Conservation (phyloP, 2,329 filamentous ascomycete species). For the Aspergillus viridinutans region DNA sequence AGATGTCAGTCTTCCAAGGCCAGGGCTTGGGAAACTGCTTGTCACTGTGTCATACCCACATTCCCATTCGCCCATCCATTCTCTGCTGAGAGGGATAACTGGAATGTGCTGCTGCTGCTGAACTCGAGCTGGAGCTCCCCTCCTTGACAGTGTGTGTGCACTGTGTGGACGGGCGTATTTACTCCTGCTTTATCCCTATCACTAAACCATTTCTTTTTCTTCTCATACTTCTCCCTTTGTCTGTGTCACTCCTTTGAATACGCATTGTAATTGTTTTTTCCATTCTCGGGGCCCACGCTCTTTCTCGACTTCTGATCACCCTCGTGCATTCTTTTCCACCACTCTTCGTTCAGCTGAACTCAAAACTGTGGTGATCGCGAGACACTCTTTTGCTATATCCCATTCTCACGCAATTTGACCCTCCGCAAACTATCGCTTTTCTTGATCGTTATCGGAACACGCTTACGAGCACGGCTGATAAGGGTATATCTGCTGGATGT, state of each 20-base stretch:
- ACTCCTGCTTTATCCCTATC: constrained; percentile 6
- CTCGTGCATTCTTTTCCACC: neutral
- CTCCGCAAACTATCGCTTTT: neutral
- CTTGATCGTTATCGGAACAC: neutral
- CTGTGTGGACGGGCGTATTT: neutral
- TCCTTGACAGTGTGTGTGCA: constrained; percentile 5
- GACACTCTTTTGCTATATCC: neutral
- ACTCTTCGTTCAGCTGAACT: neutral
- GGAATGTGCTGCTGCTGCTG: neutral
- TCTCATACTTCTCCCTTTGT: constrained; percentile 1
- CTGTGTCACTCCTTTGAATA: constrained; percentile 12
- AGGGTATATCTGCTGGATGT: neutral
- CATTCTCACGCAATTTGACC: neutral
- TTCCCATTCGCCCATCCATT: neutral
- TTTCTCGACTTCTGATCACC: neutral
- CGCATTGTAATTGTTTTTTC: constrained; percentile 1
- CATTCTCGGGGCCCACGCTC: constrained; percentile 3
- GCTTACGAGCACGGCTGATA: neutral
- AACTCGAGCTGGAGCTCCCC: neutral
- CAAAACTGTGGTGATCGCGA: neutral
- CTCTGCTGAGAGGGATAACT: neutral
- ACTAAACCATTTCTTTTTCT: neutral
- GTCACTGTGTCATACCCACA: neutral
- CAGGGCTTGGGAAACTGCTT: neutral
- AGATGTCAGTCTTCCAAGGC: neutral